Base-by-base conservation (phyloP, 2,329 filamentous ascomycete species). In the Venturia carpophila region DNA sequence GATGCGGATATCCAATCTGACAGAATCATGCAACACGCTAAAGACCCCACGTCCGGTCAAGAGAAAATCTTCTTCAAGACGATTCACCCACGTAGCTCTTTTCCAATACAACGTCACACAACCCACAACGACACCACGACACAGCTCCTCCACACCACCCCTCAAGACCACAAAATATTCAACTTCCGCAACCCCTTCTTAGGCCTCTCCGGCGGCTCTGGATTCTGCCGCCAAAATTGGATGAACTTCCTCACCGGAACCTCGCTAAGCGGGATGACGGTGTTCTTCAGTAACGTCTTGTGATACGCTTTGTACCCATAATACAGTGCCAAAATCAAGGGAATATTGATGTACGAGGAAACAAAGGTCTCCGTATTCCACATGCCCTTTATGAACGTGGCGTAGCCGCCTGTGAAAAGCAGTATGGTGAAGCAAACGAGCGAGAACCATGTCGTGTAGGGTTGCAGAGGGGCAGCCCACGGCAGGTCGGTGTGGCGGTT, bases 351-450 rank as follows among this genome's bases (percentile, higher is more conserved):
- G 74, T 92, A 92, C 9, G 67, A 55, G 21, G 19, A 56, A 13
- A 42, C 24, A 24, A 45, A 42, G 11, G 62, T 55, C 47, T 78
- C 79, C 62, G 78, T 78, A 65, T 79, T 76, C 69, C 77, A 71
- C 69, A 76, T 63, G 62, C 75, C 73, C 10, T 69, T 52, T 3
- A 84, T 77, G 74, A 92, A 91, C 65, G 86, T 84, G 1, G 87
- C 82, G 69, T 90, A 90, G 60, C 79, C 77, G 83, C 93, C 94
- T 71, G 90, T 93, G 63, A 94, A 72, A 1, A 87, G 84, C 67
- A 94, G 89, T 45, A 94, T 73, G 71, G 82, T 80, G 77, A 88
- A 91, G 77, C 91, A 87, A 71, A 80, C 78, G 2, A 93, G 80
- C 0, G 88, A 87, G 66, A 79, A 78, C 72, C 85, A 85, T 0